Evolutionary conservation across 805 yeast species (phyloP).

Genomic region (Saturnispora ahearnii): DNA sequence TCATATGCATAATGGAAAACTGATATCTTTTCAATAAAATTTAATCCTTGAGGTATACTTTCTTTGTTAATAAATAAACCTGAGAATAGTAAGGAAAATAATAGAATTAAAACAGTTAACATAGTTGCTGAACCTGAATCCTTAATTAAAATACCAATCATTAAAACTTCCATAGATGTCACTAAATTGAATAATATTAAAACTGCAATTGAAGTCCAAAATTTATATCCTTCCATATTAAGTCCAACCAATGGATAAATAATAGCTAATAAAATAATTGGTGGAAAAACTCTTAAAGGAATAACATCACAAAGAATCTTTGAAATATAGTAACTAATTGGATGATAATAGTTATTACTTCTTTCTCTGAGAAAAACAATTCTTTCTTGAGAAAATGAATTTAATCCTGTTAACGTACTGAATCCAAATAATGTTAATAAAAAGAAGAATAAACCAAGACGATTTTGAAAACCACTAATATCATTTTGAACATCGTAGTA

Average conservation of each 20-base stretch:
- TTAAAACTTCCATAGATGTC: slow-evolving; percentile 72
- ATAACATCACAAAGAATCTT: slow-evolving; percentile 84
- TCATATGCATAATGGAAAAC: slow-evolving; percentile 96
- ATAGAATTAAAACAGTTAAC: slow-evolving; percentile 71
- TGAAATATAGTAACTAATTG: slow-evolving; percentile 74
- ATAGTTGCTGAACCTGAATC: slow-evolving; percentile 92
- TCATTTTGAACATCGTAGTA: slow-evolving; percentile 80
- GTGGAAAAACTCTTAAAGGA: slow-evolving; percentile 93
- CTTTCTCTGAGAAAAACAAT: slow-evolving; percentile 87
- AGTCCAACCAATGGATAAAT: slow-evolving; percentile 88
- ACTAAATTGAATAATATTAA: slow-evolving; percentile 80
- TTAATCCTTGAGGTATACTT: slow-evolving; percentile 37
- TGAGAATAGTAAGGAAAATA: slow-evolving; percentile 84
- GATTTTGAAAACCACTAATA: slow-evolving; percentile 92
- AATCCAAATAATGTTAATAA: slow-evolving; percentile 88
- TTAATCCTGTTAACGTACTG: slow-evolving; percentile 84
- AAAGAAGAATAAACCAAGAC: slow-evolving; percentile 90
- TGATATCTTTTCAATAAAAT: slow-evolving; percentile 74
- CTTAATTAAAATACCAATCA: slow-evolving; percentile 78
- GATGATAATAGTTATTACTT: slow-evolving; percentile 88
- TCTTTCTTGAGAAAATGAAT: slow-evolving; percentile 81
- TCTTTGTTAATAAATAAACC: slow-evolving; percentile 89
- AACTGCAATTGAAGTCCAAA: slow-evolving; percentile 57
- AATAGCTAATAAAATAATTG: slow-evolving; percentile 67
- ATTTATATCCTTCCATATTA: slow-evolving; percentile 66